These are phyloP conservation scores for Xerophyta viscosa DNA, from an alignment of 106 monocot genomes.

Conservation along the genomic window DNA sequence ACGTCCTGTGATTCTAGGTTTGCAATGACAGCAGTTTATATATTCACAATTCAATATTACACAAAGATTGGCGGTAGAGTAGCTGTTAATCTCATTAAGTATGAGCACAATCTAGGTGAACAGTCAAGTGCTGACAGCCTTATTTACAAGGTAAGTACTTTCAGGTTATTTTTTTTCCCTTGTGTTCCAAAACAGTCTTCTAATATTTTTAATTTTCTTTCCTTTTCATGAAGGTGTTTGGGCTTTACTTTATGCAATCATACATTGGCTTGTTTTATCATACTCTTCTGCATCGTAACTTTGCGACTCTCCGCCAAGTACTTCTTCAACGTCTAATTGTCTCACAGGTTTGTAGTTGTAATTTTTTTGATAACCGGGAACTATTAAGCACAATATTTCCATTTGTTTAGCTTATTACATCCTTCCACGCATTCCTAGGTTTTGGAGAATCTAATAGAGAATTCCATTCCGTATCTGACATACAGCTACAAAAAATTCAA, in stretches of 20 bases:
- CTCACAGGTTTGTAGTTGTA: slow-evolving; percentile 53
- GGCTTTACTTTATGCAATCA: slow-evolving; percentile 93
- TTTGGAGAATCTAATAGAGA: slow-evolving; percentile 82
- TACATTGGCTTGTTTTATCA: slow-evolving; percentile 95
- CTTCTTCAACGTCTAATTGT: slow-evolving; percentile 79
- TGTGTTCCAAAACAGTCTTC: background rate
- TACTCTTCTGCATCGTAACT: slow-evolving; percentile 54
- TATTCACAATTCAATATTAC: slow-evolving; percentile 83
- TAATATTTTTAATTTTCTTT: background rate
- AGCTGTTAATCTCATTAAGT: slow-evolving; percentile 68
- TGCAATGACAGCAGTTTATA: slow-evolving; percentile 56
- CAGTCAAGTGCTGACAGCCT: slow-evolving; percentile 89
- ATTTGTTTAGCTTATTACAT: too few species aligned
- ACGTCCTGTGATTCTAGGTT: slow-evolving; percentile 38
- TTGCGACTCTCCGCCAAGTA: slow-evolving; percentile 64
- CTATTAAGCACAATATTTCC: too few species aligned
- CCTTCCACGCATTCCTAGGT: slow-evolving; percentile 30
- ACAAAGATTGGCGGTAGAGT: slow-evolving; percentile 84
- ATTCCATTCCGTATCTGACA: slow-evolving; percentile 73
- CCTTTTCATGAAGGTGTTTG: slow-evolving; percentile 64
- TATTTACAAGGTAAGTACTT: slow-evolving; percentile 66
- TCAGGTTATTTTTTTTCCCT: background rate
- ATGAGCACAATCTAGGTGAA: slow-evolving; percentile 68
- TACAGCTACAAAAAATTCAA: slow-evolving; percentile 90
- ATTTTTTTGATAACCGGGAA: too few species aligned